phyloP scores from a whole-genome alignment of 2,329 filamentous ascomycete genomes.

The Fusarium sublunatum region DNA sequence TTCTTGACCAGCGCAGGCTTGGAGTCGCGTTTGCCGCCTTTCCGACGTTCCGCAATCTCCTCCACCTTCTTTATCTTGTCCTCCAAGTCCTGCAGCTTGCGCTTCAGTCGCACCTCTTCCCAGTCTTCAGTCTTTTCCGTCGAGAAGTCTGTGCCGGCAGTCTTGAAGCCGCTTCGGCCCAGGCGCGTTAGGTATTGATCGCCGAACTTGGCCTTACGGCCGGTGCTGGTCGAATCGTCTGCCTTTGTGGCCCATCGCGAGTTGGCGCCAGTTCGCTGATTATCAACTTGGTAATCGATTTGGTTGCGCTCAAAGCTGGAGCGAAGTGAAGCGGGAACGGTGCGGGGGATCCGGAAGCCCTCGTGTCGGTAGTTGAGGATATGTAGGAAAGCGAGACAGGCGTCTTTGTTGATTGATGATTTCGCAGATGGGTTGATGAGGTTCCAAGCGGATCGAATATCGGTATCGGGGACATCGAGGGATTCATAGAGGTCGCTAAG shows the following conservation, averaged over 20 bases:
- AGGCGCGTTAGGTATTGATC: constrained; percentile 95
- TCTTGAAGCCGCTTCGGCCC: constrained; percentile 83
- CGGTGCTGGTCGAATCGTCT: constrained; percentile 83
- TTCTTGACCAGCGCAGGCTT: constrained; percentile 94
- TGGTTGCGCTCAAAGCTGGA: constrained; percentile 94
- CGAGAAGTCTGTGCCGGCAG: constrained; percentile 90
- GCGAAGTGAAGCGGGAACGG: constrained; percentile 89
- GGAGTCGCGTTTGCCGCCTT: constrained; percentile 74
- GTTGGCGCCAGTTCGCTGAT: constrained; percentile 70
- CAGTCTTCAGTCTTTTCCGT: constrained; percentile 90
- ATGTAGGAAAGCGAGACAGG: constrained; percentile 92
- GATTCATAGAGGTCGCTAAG: constrained; percentile 87
- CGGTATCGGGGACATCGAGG: constrained; percentile 77
- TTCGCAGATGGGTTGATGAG: constrained; percentile 91
- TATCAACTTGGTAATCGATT: constrained; percentile 95
- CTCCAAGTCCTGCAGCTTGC: constrained; percentile 90
- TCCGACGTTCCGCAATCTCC: constrained; percentile 73
- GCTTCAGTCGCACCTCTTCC: constrained; percentile 96
- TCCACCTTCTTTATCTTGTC: constrained; percentile 87
- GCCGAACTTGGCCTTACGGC: constrained; percentile 95
- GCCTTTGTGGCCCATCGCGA: constrained; percentile 83
- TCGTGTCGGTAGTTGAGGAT: constrained; percentile 97
- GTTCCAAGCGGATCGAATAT: constrained; percentile 95
- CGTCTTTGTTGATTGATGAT: constrained; percentile 91
- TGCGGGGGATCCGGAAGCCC: constrained; percentile 91